Conservation (phyloP, 2,329 filamentous ascomycete species). For the Microsporum canis region DNA sequence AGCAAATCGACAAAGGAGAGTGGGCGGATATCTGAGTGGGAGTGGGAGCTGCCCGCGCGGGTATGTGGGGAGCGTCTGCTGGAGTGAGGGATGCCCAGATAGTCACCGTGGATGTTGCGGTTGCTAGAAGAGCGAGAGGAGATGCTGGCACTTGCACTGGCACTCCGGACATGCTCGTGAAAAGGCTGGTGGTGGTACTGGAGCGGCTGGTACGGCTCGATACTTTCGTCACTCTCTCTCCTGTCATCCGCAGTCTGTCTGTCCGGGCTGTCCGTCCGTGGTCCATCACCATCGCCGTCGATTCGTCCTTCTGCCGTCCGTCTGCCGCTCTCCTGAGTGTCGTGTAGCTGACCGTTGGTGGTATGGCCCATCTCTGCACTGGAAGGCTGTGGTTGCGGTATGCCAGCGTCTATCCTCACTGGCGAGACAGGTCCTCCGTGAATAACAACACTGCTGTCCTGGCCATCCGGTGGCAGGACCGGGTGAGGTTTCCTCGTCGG, state of each 20-base stretch:
- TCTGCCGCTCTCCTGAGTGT: background rate
- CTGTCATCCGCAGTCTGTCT: constrained; percentile 5
- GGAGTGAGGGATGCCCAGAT: constrained; percentile 48
- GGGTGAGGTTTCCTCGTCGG: constrained; percentile 21
- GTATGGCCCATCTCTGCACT: constrained; percentile 20
- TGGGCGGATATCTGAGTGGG: constrained; percentile 43
- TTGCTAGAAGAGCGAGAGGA: constrained; percentile 19
- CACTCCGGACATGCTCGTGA: constrained; percentile 23
- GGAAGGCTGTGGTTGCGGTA: constrained; percentile 20
- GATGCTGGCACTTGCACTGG: constrained; percentile 21
- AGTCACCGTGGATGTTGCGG: constrained; percentile 31
- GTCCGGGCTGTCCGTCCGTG: background rate
- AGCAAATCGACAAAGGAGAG: constrained; percentile 52
- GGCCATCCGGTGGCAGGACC: constrained; percentile 13
- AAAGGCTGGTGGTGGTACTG: constrained; percentile 43
- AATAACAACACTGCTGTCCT: constrained; percentile 18
- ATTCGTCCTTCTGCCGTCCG: background rate
- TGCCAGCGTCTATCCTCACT: constrained; percentile 23
- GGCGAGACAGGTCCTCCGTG: constrained; percentile 26
- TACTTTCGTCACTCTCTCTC: constrained; percentile 9
- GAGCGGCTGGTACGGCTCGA: constrained; percentile 33
- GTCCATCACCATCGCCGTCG: background rate
- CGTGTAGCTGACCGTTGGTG: constrained; percentile 5
- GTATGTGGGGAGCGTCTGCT: constrained; percentile 42
- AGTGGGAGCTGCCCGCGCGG: constrained; percentile 41